These are phyloP conservation scores for Fusarium gaditjirri DNA, from an alignment of 2,329 filamentous ascomycete species.

Conservation along the genomic window DNA sequence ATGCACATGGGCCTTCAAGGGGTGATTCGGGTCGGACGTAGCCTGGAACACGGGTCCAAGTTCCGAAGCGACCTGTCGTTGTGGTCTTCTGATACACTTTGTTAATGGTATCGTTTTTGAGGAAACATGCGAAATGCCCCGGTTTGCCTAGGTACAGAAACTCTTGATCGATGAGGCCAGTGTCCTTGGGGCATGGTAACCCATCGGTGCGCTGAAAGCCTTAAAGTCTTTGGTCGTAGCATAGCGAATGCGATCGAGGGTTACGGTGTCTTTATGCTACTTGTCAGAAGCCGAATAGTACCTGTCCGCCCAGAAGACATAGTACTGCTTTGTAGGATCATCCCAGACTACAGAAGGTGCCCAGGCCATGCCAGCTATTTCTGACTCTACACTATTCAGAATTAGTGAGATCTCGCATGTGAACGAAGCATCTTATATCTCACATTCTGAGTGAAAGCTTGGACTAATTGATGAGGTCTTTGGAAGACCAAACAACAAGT, in stretches of 20 bases:
- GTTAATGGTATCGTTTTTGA: slow-evolving; percentile 61
- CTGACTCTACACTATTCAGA: slow-evolving; percentile 45
- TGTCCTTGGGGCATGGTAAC: slow-evolving; percentile 55
- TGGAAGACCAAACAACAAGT: slow-evolving; percentile 52
- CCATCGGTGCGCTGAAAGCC: slow-evolving; percentile 56
- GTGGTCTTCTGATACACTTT: slow-evolving; percentile 61
- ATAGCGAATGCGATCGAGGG: slow-evolving; percentile 58
- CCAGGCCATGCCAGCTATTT: slow-evolving; percentile 52
- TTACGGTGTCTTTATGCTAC: slow-evolving; percentile 55
- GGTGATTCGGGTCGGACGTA: slow-evolving; percentile 48
- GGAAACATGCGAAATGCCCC: slow-evolving; percentile 57
- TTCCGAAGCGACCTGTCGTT: slow-evolving; percentile 58
- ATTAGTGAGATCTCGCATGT: not conserved
- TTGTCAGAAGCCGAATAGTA: slow-evolving; percentile 57
- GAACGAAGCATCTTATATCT: not conserved
- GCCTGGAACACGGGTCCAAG: slow-evolving; percentile 55
- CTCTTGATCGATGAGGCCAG: slow-evolving; percentile 61
- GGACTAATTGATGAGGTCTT: slow-evolving; percentile 51
- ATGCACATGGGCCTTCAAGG: slow-evolving; percentile 53
- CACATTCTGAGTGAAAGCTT: slow-evolving; percentile 30
- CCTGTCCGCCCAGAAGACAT: slow-evolving; percentile 60
- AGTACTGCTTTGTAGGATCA: slow-evolving; percentile 51
- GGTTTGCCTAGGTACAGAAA: slow-evolving; percentile 56
- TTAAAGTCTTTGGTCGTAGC: slow-evolving; percentile 62
- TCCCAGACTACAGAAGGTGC: slow-evolving; percentile 53